phyloP scores from a whole-genome alignment of 345 rosid species.

The Boechera stricta region DNA sequence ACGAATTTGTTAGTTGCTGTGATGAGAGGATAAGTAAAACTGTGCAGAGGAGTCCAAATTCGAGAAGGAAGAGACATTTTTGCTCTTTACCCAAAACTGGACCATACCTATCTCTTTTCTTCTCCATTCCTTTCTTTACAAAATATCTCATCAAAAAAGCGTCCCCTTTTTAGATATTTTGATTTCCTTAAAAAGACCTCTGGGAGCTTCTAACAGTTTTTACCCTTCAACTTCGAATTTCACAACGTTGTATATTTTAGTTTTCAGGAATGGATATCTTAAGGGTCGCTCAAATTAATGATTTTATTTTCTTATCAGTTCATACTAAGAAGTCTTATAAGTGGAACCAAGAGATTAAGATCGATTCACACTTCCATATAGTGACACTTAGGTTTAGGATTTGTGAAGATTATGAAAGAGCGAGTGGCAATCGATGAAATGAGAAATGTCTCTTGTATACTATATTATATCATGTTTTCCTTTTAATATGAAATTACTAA shows the following conservation, averaged over 20 bases:
- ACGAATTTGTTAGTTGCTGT: slow-evolving; percentile 24
- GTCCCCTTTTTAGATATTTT: background rate
- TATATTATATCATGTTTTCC: no score
- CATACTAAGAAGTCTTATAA: no score
- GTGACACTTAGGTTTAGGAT: no score
- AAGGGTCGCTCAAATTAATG: background rate
- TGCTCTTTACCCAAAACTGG: slow-evolving; percentile 44
- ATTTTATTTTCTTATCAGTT: background rate
- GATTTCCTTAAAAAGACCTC: background rate
- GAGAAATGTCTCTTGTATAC: no score
- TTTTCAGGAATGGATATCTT: background rate
- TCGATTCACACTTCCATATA: no score
- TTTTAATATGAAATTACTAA: no score
- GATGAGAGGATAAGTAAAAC: slow-evolving; percentile 39
- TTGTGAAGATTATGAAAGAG: no score
- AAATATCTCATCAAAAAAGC: slow-evolving; percentile 22
- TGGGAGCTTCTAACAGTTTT: slow-evolving; percentile 10
- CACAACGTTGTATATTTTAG: slow-evolving; percentile 17
- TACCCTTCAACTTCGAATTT: slow-evolving; percentile 6
- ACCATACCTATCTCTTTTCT: slow-evolving; percentile 34
- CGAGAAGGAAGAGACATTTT: slow-evolving; percentile 38
- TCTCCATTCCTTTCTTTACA: slow-evolving; percentile 32
- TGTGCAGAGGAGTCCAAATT: slow-evolving; percentile 41
- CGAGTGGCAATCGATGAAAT: no score
- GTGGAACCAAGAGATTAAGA: no score